Evolutionary conservation across 345 rosid genomes (phyloP).

Genomic region (Punica granatum): DNA sequence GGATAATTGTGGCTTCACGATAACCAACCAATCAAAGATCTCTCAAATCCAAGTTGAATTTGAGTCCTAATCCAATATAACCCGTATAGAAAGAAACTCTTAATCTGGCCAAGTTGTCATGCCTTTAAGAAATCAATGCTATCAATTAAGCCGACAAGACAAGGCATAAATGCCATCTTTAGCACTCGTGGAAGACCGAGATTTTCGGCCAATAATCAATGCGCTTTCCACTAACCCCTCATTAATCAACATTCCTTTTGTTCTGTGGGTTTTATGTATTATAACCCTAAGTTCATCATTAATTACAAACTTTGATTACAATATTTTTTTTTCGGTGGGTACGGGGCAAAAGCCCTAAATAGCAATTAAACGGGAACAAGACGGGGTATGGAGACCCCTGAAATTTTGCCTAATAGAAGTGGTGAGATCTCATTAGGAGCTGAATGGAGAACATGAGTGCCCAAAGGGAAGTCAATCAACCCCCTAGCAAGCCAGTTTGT

Average conservation of each 20-base stretch:
- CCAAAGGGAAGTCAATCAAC: too few relatives aligned
- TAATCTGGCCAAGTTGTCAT: slow-evolving; percentile 6
- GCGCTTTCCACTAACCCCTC: slow-evolving; percentile 2
- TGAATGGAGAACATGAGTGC: too few relatives aligned
- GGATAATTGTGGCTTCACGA: neutral
- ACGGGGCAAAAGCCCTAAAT: too few relatives aligned
- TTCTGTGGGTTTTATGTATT: slow-evolving; percentile 10
- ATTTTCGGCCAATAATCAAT: slow-evolving; percentile 24
- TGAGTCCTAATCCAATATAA: neutral
- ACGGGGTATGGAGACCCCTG: too few relatives aligned
- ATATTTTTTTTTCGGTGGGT: too few relatives aligned
- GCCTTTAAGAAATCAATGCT: neutral
- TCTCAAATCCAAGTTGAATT: neutral
- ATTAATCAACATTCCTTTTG: slow-evolving; percentile 11
- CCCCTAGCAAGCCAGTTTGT: too few relatives aligned
- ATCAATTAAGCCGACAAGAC: slow-evolving; percentile 10
- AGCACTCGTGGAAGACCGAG: slow-evolving; percentile 13
- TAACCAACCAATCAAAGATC: neutral
- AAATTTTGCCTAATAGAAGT: too few relatives aligned
- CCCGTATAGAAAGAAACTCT: neutral
- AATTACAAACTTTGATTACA: too few relatives aligned
- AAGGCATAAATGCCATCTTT: neutral
- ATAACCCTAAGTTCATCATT: slow-evolving; percentile 5
- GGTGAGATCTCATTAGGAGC: too few relatives aligned
- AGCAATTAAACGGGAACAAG: too few relatives aligned